Evolutionary conservation across 2,329 filamentous ascomycete species (phyloP).

Genomic region (Aspergillus amoenus): DNA sequence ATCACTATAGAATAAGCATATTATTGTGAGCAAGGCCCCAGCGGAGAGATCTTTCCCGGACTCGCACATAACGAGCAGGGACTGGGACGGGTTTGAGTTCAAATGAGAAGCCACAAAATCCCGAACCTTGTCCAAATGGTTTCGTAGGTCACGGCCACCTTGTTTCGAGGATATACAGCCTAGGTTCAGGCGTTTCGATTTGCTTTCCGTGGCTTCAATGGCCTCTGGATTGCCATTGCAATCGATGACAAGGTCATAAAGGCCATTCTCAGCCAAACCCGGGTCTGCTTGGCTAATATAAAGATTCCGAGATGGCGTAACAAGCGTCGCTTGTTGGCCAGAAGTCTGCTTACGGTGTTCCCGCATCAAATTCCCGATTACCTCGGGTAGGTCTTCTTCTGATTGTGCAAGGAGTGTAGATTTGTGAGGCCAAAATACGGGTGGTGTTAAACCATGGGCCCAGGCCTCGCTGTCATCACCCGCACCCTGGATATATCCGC

Average conservation of each 20-base stretch:
- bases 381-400: constrained; percentile 62
- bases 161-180: constrained; percentile 70
- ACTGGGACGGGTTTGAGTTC: constrained; percentile 26
- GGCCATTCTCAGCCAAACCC: constrained; percentile 40
- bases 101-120: constrained; percentile 51
- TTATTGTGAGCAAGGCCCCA: constrained; percentile 71
- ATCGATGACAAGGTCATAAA: constrained; percentile 46
- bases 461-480: constrained; percentile 95
- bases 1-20: constrained; percentile 71
- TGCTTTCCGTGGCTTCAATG: constrained; percentile 42
- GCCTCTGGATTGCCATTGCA: constrained; percentile 32
- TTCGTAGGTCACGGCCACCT: constrained; percentile 79
- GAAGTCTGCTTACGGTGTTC: constrained; percentile 22
- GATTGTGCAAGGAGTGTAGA: constrained; percentile 59
- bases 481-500: constrained; percentile 87
- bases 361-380: constrained; percentile 50
- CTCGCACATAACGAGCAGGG: constrained; percentile 66
- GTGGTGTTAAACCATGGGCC: constrained; percentile 75
- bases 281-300: constrained; percentile 29
- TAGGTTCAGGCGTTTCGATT: constrained; percentile 51
- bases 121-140: constrained; percentile 64
- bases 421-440: constrained; percentile 74
- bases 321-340: constrained; percentile 26
- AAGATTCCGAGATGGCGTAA: constrained; percentile 41
- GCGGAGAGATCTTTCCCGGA: constrained; percentile 79